Conservation (phyloP, 768 basidiomycete species). For the Tricholoma hemisulphureum region DNA sequence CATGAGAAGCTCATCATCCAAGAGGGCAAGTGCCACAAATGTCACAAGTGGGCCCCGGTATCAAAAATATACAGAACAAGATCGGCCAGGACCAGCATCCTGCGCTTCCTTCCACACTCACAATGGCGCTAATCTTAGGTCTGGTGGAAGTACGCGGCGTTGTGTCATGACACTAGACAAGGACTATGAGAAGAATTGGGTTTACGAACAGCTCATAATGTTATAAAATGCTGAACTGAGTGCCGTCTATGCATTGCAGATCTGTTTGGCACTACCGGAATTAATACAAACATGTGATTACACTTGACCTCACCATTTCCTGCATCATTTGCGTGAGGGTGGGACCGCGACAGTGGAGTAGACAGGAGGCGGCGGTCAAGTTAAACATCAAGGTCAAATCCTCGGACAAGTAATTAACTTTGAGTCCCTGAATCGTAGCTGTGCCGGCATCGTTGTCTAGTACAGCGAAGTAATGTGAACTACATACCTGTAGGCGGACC, state of each 20-base stretch:
- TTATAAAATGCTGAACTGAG: not conserved
- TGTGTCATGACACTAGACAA: constrained; percentile 63
- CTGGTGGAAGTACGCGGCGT: constrained; percentile 86
- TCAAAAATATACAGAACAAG: constrained; percentile 74
- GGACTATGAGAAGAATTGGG: constrained; percentile 57
- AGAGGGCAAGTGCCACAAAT: constrained; percentile 79
- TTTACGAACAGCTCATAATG: constrained; percentile 26
- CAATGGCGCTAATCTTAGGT: constrained; percentile 44
- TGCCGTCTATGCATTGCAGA: too few species aligned
- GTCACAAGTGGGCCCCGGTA: constrained; percentile 62
- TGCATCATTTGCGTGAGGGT: too few species aligned
- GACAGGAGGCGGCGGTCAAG: too few species aligned
- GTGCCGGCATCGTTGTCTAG: too few species aligned
- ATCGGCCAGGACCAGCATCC: constrained; percentile 30
- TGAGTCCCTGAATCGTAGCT: too few species aligned
- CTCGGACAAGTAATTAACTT: too few species aligned
- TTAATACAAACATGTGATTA: too few species aligned
- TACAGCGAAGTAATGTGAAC: too few species aligned
- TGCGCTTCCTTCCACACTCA: not conserved
- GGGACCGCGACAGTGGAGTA: too few species aligned
- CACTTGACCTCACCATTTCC: too few species aligned
- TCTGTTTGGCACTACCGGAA: not conserved
- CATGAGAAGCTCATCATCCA: constrained; percentile 57
- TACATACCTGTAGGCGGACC: too few species aligned
- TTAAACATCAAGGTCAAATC: too few species aligned